phyloP scores from a whole-genome alignment of 192 early-diverging fungal genomes.

The Kappamyces sp. region DNA sequence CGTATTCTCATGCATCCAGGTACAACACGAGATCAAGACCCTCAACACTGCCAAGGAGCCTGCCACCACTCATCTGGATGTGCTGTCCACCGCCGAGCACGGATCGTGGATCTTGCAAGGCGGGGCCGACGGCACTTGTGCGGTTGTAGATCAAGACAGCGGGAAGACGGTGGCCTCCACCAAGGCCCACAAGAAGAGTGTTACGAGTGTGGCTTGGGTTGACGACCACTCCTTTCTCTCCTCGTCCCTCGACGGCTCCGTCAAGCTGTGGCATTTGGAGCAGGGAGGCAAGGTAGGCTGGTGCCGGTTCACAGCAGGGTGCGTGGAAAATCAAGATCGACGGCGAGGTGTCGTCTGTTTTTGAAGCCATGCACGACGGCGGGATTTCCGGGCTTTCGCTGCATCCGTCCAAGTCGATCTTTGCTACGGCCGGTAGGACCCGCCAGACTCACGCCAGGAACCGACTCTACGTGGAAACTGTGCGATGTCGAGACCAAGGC shows the following conservation, averaged over 20 bases:
- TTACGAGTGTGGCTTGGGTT: slow-evolving; percentile 67
- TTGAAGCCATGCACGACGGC: slow-evolving; percentile 56
- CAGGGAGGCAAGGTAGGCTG: background rate
- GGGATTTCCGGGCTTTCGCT: slow-evolving; percentile 71
- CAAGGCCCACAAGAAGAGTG: slow-evolving; percentile 81
- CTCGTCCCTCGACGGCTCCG: slow-evolving; percentile 72
- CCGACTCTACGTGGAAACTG: slow-evolving; percentile 77
- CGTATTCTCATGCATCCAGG: slow-evolving; percentile 71
- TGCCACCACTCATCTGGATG: slow-evolving; percentile 16
- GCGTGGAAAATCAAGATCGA: slow-evolving; percentile 6
- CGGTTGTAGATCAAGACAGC: slow-evolving; percentile 60
- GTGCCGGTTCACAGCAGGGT: too few species aligned
- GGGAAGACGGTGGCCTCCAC: slow-evolving; percentile 52
- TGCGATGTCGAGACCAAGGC: slow-evolving; percentile 62
- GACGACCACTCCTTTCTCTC: slow-evolving; percentile 57
- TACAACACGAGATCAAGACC: slow-evolving; percentile 31
- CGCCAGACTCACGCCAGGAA: too few species aligned
- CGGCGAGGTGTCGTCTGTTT: slow-evolving; percentile 34
- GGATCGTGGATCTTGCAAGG: slow-evolving; percentile 64
- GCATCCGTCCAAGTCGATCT: slow-evolving; percentile 77
- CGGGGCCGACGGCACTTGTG: slow-evolving; percentile 71
- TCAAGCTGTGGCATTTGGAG: slow-evolving; percentile 51
- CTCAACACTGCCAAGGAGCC: slow-evolving; percentile 12
- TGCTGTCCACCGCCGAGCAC: slow-evolving; percentile 23
- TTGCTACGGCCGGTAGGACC: slow-evolving; percentile 57